Evolutionary conservation across 495 filamentous ascomycete species (phyloP).

Genomic region (Apodospora peruviana): DNA sequence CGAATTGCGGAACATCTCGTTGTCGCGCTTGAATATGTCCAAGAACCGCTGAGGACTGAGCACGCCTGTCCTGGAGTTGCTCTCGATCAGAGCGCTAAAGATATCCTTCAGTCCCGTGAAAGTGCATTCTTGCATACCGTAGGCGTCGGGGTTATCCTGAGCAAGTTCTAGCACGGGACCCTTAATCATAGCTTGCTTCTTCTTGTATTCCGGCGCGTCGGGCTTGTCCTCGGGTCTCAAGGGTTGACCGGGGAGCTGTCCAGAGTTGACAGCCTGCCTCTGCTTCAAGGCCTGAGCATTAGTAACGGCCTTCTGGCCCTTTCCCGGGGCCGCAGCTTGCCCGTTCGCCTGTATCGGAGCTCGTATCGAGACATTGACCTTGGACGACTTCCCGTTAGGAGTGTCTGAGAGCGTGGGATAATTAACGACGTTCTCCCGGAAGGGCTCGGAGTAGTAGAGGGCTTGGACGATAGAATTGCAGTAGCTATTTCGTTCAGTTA

Average conservation of each 20-base stretch:
- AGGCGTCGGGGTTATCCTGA: constrained; percentile 67
- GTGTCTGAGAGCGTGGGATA: constrained; percentile 60
- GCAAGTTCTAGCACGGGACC: constrained; percentile 80
- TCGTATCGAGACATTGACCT: constrained; percentile 45
- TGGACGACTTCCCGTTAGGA: constrained; percentile 36
- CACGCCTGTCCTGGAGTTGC: constrained; percentile 77
- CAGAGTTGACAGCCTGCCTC: constrained; percentile 37
- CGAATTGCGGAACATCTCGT: constrained; percentile 93
- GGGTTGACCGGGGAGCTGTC: constrained; percentile 28
- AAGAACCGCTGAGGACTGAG: constrained; percentile 91
- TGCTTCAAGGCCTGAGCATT: constrained; percentile 39
- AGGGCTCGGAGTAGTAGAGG: constrained; percentile 89
- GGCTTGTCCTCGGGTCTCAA: constrained; percentile 61
- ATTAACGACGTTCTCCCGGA: constrained; percentile 91
- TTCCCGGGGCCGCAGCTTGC: constrained; percentile 43
- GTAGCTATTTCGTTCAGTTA: constrained; percentile 56
- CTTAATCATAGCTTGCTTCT: constrained; percentile 83
- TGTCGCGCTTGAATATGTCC: constrained; percentile 86
- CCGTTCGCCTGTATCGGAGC: constrained; percentile 38
- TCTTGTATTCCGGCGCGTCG: constrained; percentile 92
- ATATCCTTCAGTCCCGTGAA: constrained; percentile 95
- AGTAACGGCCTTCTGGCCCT: constrained; percentile 28
- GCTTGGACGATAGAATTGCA: constrained; percentile 98
- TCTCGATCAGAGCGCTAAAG: constrained; percentile 84
- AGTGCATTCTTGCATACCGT: constrained; percentile 90